These are phyloP conservation scores for Phaseolus coccineus DNA, from an alignment of 331 rosid species.

Conservation along the genomic window DNA sequence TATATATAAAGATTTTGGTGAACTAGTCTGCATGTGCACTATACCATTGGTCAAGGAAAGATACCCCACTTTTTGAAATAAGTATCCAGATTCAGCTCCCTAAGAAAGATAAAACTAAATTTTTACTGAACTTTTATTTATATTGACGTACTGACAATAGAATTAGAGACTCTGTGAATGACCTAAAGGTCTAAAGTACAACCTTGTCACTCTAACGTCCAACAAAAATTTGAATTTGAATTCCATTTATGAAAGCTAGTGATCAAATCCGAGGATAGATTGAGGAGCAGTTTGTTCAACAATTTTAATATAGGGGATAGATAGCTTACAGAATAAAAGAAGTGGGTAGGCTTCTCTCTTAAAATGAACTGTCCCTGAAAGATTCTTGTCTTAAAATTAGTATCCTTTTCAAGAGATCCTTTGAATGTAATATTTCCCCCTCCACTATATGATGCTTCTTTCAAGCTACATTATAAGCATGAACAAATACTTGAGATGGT, in stretches of 20 bases:
- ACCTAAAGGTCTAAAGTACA: not conserved
- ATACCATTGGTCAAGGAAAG: not conserved
- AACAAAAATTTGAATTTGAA: not conserved
- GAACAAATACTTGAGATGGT: not conserved
- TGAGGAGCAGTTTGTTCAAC: not conserved
- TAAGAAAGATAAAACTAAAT: constrained; percentile 1
- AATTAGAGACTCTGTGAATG: not conserved
- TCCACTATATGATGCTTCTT: constrained; percentile 1
- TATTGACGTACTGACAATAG: not conserved
- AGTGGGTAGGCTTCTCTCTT: not conserved
- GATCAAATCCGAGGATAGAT: not conserved
- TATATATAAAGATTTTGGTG: not conserved
- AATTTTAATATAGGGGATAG: not conserved
- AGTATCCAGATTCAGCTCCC: constrained; percentile 3
- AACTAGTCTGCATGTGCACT: not conserved
- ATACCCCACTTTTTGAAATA: not conserved
- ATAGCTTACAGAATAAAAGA: constrained; percentile 14
- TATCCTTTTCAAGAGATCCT: constrained; percentile 4
- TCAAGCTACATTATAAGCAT: constrained; percentile 11
- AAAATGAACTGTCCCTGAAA: constrained; percentile 16
- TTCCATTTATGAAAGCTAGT: not conserved
- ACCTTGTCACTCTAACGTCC: not conserved
- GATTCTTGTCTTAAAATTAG: not conserved
- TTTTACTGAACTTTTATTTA: not conserved
- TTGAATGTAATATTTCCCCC: constrained; percentile 20